Evolutionary conservation across 116 monocot species (phyloP).

Genomic region (Posidonia oceanica): DNA sequence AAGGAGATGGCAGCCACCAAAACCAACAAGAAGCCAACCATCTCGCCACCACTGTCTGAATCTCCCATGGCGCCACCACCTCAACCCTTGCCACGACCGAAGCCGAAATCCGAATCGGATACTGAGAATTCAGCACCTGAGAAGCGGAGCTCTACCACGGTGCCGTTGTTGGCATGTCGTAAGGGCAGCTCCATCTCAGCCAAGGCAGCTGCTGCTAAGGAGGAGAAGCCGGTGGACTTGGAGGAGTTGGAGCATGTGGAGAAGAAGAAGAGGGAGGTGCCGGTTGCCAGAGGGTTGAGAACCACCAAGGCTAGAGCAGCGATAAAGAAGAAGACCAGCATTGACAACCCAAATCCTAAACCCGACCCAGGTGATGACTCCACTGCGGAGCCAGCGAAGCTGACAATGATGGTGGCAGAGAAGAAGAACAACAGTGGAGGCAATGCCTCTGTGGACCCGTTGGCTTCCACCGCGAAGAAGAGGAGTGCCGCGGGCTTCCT

Average conservation of each 20-base stretch:
- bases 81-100: neutral
- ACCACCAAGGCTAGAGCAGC: constrained; percentile 7
- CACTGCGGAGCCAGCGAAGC: neutral
- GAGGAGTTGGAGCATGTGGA: neutral
- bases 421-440: constrained; percentile 6
- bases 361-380: neutral
- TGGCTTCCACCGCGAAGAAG: constrained; percentile 28
- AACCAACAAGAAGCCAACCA: constrained; percentile 12
- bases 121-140: too few species aligned
- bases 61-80: neutral
- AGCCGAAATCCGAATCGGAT: neutral
- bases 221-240: constrained; percentile 1
- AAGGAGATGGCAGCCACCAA: constrained; percentile 25
- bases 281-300: constrained; percentile 9
- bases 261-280: neutral
- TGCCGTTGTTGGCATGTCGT: constrained; percentile 31
- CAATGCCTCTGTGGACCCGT: neutral
- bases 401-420: neutral
- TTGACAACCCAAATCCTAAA: neutral
- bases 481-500: constrained; percentile 47
- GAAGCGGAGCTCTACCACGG: neutral
- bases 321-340: neutral
- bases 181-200: constrained; percentile 43
- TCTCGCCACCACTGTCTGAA: neutral
- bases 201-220: constrained; percentile 2